A percentile compares a stretch with the other conserved stretches of the same genome.
Evolutionary conservation across 2,329 filamentous ascomycete species (phyloP).

Genomic region (Aspergillus ochraceoroseus): DNA sequence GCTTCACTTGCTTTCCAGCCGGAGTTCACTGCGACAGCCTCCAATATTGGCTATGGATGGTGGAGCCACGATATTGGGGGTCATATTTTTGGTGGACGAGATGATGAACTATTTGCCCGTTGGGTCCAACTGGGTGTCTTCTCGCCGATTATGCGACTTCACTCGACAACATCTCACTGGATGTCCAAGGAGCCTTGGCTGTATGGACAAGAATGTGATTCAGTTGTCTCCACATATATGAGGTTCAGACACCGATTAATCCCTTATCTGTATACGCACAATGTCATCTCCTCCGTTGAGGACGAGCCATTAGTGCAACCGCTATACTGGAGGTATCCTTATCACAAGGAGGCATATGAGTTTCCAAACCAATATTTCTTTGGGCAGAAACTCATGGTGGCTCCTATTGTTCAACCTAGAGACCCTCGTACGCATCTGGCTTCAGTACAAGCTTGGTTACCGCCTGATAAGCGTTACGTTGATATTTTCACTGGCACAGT

Average conservation of each 20-base stretch:
- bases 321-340: conserved; percentile 58
- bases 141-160: conserved; percentile 58
- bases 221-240: conserved; percentile 49
- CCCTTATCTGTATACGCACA: conserved; percentile 58
- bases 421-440: conserved; percentile 47
- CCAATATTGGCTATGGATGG: conserved; percentile 64
- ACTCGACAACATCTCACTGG: conserved; percentile 56
- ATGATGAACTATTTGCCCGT: conserved; percentile 55
- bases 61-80: conserved; percentile 67
- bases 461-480: conserved; percentile 46
- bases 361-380: conserved; percentile 58
- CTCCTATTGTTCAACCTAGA: conserved; percentile 52
- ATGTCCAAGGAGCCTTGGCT: conserved; percentile 60
- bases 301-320: conserved; percentile 55
- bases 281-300: conserved; percentile 43
- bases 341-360: conserved; percentile 51
- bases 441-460: conserved; percentile 54
- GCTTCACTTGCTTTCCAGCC: conserved; percentile 59
- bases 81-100: conserved; percentile 53
- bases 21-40: conserved; percentile 62
- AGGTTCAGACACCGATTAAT: conserved; percentile 55
- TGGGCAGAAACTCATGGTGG: conserved; percentile 53
- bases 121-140: conserved; percentile 61
- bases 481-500: conserved; percentile 56
- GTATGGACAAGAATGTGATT: conserved; percentile 46